Base-by-base conservation (phyloP, 2,329 filamentous ascomycete genomes). In the Fusarium lyarnte region DNA sequence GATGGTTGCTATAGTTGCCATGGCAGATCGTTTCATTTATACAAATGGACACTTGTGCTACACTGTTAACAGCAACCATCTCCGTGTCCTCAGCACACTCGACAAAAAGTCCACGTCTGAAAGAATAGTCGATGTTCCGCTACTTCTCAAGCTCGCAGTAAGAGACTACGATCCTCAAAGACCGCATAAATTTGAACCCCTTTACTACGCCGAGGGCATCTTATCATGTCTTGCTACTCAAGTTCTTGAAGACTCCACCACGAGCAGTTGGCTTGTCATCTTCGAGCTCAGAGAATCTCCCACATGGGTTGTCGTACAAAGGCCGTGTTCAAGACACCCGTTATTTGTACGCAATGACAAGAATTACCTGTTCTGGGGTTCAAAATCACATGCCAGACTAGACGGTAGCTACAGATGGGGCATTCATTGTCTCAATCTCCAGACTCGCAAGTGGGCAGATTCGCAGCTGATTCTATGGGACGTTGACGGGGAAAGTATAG, bases 281-380 rank as follows among this genome's bases (percentile, higher is more conserved):
- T 54, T 77, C 49, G 60, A 72, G 43, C 47, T 71, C 46, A 11
- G 83, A 88, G 64, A 83, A 86, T 62, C 78, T 85, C 73, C 76
- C 58, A 76, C 78, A 9, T 69, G 90, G 21, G 74, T 88, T 5
- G 79, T 86, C 17, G 79, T 78, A 19, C 78, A 78, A 36, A 80
- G 63, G 51, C 79, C 90, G 43, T 76, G 82, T 21, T 86, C 86
- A 31, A 84, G 83, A 5, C 81, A 84, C 33, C 90, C 87, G 66
- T 80, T 94, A 4, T 93, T 94, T 78, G 91, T 92, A 6, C 87
- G 92, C 14, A 92, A 93, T 69, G 89, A 89, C 65, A 75, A 79
- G 3, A 76, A 85, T 3, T 90, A 88, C 77, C 83, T 94, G 6
- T 92, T 91, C 75, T 92, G 89, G 73, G 92, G 91, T 8, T 91